These are phyloP conservation scores for Castanea crenata DNA, from an alignment of 306 rosid genomes.

Conservation along the genomic window DNA sequence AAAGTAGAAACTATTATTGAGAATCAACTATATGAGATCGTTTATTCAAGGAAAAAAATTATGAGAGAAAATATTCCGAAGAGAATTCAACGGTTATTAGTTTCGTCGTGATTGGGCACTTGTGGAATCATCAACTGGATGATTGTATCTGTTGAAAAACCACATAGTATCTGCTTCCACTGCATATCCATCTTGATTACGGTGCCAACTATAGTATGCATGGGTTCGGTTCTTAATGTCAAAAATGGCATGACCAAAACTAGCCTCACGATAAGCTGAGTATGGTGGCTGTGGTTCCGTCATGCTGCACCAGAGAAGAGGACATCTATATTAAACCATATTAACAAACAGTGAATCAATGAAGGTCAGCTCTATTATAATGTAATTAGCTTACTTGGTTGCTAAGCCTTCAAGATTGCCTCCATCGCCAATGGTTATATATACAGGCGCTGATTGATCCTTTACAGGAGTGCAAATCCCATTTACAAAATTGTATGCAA, in stretches of 20 bases:
- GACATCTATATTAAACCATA: background rate
- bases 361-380: background rate
- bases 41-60: background rate
- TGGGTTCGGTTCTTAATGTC: constrained; percentile 52
- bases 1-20: background rate
- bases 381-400: constrained; percentile 34
- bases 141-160: constrained; percentile 44
- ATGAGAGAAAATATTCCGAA: background rate
- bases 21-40: background rate
- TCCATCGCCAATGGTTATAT: constrained; percentile 61
- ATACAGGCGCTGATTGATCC: constrained; percentile 53
- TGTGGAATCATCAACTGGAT: constrained; percentile 38
- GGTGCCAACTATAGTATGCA: constrained; percentile 51
- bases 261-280: constrained; percentile 63
- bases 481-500: constrained; percentile 47
- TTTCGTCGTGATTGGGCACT: constrained; percentile 8
- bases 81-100: too few relatives aligned
- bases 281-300: constrained; percentile 53
- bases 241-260: constrained; percentile 52
- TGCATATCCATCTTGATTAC: constrained; percentile 52
- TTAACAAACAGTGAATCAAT: background rate
- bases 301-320: constrained; percentile 37
- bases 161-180: constrained; percentile 53
- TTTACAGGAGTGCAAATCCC: constrained; percentile 47
- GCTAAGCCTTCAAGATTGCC: constrained; percentile 62